Percentiles rank a stretch among this genome's conserved stretches.
phyloP scores from a whole-genome alignment of 106 monocot genomes.

The Dendrobium chrysotoxum region DNA sequence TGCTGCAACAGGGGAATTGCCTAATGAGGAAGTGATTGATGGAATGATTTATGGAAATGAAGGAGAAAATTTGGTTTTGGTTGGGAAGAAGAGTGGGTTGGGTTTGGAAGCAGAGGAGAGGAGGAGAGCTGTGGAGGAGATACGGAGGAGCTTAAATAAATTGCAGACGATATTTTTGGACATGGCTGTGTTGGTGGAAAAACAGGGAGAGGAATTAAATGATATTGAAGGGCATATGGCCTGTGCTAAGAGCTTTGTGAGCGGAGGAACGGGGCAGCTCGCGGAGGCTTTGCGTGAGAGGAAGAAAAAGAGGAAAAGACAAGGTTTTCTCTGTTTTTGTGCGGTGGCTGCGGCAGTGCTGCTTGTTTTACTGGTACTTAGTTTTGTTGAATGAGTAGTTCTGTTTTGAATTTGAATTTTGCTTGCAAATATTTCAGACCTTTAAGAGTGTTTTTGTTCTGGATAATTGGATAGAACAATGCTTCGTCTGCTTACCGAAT shows the following conservation, averaged over 20 bases:
- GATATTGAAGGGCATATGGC: conserved; percentile 57
- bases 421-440: neutral
- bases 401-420: neutral
- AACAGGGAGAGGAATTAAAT: conserved; percentile 57
- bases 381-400: neutral
- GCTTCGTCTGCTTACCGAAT: too few relatives aligned
- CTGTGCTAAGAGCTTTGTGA: conserved; percentile 50
- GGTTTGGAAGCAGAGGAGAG: conserved; percentile 47
- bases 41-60: conserved; percentile 28
- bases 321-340: neutral
- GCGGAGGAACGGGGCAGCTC: conserved; percentile 42
- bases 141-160: conserved; percentile 46
- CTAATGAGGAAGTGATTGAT: conserved; percentile 46
- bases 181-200: conserved; percentile 60
- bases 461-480: neutral
- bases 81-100: conserved; percentile 36
- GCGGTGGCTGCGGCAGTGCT: neutral
- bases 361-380: neutral
- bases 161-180: conserved; percentile 56
- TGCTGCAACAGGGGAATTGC: conserved; percentile 41
- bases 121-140: conserved; percentile 51
- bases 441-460: neutral
- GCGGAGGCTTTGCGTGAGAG: conserved; percentile 20
- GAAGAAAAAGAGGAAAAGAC: conserved; percentile 18
- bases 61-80: conserved; percentile 27